These are phyloP conservation scores for Ophiostoma novo-ulmi DNA, from an alignment of 2,329 filamentous ascomycete genomes.

Conservation along the genomic window DNA sequence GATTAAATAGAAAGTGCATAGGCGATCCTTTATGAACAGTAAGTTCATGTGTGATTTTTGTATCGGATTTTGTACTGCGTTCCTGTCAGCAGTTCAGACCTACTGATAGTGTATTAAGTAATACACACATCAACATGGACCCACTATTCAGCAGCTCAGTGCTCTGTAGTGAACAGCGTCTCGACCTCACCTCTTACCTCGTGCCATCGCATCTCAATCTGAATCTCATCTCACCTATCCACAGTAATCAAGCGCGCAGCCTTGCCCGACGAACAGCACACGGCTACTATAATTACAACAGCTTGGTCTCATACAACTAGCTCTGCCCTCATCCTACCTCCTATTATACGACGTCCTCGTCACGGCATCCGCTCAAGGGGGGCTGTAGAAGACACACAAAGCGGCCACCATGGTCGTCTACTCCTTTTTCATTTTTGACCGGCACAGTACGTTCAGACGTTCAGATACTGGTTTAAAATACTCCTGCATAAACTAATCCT, in stretches of 20 bases:
- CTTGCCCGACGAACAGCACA: neutral
- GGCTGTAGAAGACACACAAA: constrained; percentile 14
- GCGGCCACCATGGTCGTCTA: constrained; percentile 73
- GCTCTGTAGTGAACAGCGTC: neutral
- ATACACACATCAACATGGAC: neutral
- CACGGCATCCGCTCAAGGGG: neutral
- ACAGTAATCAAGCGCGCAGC: neutral
- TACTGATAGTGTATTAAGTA: neutral
- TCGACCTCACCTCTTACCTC: constrained; percentile 6
- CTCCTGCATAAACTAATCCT: neutral
- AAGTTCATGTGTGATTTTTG: no score
- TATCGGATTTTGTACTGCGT: no score
- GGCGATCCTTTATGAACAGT: no score
- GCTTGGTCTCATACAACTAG: neutral
- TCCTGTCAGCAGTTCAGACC: neutral
- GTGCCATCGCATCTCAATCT: neutral
- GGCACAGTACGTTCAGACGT: constrained; percentile 68
- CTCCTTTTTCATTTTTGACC: constrained; percentile 98
- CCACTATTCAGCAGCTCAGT: neutral
- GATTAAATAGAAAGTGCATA: no score
- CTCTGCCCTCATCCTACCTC: neutral
- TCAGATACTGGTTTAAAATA: no score
- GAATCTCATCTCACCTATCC: neutral
- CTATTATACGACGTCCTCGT: neutral
- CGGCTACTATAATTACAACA: neutral